Base-by-base conservation (phyloP, 371 early-diverging fungal species). In the Parasitella parasitica region DNA sequence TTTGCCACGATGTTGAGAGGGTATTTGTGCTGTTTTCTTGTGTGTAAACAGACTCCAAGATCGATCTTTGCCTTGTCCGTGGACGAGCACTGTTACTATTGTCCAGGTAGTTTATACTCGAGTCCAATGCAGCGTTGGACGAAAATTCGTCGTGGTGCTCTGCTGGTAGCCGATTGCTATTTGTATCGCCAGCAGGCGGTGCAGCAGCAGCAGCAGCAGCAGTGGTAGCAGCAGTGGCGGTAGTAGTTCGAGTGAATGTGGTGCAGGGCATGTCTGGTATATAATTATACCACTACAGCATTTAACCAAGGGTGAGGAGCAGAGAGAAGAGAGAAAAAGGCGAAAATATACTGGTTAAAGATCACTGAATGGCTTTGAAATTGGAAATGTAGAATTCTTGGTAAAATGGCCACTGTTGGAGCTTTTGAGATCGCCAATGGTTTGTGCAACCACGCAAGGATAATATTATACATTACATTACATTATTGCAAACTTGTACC, bases 1-100 rank as follows among this genome's bases (percentile, higher is more conserved):
- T 69, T 57, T 39, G 51, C 64, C 64, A 69, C 5, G 60, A 59
- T 22, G 27, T 43, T 36, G 57, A 28, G 20, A 43, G n/a, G 22
- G 8, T 20, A 43, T 43, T 18, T 50, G 35, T n/a, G 28, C 16
- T 20, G n/a, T 22, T 18, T 11, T 66, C 46, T 6, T 46, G 41
- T 5, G 62, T 57, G 22, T 60, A 28, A 13, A 66, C 22, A 2
- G 66, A 66, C 18, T 18, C 24, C 2, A 50, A 18, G 18, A 48
- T 37, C 0, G 59, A 59, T 18, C 50, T 36, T 59, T 51, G 50
- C 8, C 35, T 20, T 22, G 35, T 13, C 1, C 52, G 51, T n/a
- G n/a, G 9, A 12, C 39, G 6, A n/a, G 38, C 52, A 5, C 6
- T 32, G 26, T 39, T 59, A 3, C 13, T 32, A 28, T 39, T 49